phyloP scores from a whole-genome alignment of 495 filamentous ascomycete genomes.

The Glutinoglossum americanum region DNA sequence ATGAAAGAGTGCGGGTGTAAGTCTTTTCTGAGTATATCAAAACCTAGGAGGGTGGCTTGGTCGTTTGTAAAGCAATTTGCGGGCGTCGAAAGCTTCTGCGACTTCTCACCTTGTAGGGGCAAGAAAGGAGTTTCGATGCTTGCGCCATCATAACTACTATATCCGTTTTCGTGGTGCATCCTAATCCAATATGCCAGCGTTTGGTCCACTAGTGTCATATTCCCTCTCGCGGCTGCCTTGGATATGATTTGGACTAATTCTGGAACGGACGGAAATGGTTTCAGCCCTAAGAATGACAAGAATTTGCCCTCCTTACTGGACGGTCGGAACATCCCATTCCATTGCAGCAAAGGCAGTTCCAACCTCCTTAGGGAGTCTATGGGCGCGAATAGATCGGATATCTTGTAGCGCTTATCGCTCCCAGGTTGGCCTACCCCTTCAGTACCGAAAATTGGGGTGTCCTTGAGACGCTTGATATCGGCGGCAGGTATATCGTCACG shows the following conservation, averaged over 20 bases:
- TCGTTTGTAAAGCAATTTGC: constrained; percentile 67
- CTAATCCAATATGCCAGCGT: constrained; percentile 67
- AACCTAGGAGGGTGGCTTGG: constrained; percentile 52
- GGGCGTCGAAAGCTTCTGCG: constrained; percentile 38
- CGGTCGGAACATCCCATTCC: constrained; percentile 46
- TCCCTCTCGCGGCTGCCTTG: constrained; percentile 27
- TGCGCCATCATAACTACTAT: constrained; percentile 35
- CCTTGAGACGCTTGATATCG: constrained; percentile 59
- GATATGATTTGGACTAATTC: constrained; percentile 61
- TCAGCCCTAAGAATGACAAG: constrained; percentile 45
- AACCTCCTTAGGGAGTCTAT: constrained; percentile 45
- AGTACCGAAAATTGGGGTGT: constrained; percentile 60
- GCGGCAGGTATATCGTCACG: constrained; percentile 68
- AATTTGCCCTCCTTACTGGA: constrained; percentile 51
- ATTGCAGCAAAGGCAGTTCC: constrained; percentile 59
- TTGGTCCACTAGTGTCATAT: constrained; percentile 33
- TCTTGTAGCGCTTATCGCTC: constrained; percentile 35
- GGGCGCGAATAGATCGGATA: constrained; percentile 73
- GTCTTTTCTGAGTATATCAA: constrained; percentile 48
- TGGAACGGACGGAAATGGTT: constrained; percentile 38
- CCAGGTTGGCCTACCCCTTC: constrained; percentile 33
- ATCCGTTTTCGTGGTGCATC: constrained; percentile 57
- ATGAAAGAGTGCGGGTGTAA: constrained; percentile 56
- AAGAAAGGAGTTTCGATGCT: constrained; percentile 41
- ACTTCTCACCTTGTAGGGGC: constrained; percentile 41